phyloP scores from a whole-genome alignment of 441 rosid species.

The Mallotus repandus region DNA sequence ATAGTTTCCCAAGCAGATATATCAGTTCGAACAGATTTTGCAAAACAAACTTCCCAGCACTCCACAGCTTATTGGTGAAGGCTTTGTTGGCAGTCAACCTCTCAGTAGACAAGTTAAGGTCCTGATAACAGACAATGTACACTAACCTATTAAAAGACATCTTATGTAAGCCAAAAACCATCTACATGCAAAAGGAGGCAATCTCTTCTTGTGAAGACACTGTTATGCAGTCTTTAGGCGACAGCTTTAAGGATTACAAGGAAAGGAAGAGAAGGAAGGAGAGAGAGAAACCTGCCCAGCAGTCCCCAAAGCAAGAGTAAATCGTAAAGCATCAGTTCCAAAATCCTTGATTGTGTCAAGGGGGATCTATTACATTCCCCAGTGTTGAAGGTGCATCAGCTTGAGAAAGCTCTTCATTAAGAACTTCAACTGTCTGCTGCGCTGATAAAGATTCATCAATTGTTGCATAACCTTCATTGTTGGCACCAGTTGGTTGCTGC shows the following conservation, averaged over 20 bases:
- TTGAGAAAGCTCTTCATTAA: background rate
- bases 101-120: conserved; percentile 88
- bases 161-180: conserved; percentile 18
- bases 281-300: conserved; percentile 79
- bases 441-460: background rate
- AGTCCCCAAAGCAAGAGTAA: conserved; percentile 90
- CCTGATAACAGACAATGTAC: conserved; percentile 48
- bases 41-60: conserved; percentile 92
- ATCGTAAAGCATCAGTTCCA: conserved; percentile 95
- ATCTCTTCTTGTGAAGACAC: background rate
- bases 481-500: background rate
- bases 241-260: conserved; percentile 17
- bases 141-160: conserved; percentile 25
- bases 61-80: conserved; percentile 95
- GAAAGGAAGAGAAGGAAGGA: conserved; percentile 2
- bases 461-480: background rate
- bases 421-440: background rate
- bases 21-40: conserved; percentile 76
- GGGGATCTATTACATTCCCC: conserved; percentile 90
- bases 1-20: conserved; percentile 69
- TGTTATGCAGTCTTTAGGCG: conserved; percentile 6
- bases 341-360: conserved; percentile 89
- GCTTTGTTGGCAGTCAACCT: conserved; percentile 94
- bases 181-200: conserved; percentile 11
- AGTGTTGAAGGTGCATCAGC: conserved; percentile 34